Conservation (phyloP, 1,139 yeast genomes). For the Blastobotrys arbuscula region DNA sequence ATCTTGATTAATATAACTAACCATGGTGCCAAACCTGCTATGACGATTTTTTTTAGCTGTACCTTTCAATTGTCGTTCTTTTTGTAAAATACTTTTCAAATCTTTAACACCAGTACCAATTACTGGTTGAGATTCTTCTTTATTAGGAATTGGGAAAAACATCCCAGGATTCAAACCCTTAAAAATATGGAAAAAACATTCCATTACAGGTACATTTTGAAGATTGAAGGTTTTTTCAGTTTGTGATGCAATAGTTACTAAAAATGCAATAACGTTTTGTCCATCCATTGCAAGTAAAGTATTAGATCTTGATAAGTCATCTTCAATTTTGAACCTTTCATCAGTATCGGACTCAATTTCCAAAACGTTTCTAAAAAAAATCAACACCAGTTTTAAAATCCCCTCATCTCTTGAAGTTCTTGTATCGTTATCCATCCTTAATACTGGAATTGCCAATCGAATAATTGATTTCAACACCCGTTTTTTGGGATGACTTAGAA, state of each 20-base stretch:
- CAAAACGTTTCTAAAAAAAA: constrained; percentile 68
- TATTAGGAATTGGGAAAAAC: constrained; percentile 19
- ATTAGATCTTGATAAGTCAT: constrained; percentile 62
- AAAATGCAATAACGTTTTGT: constrained; percentile 66
- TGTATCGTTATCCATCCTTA: constrained; percentile 44
- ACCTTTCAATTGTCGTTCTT: constrained; percentile 52
- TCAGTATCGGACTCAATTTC: constrained; percentile 66
- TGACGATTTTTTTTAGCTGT: constrained; percentile 53
- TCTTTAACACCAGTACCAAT: constrained; percentile 13
- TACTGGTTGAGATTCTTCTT: constrained; percentile 1
- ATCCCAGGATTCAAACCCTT: constrained; percentile 48
- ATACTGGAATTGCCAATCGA: constrained; percentile 61
- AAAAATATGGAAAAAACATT: constrained; percentile 59
- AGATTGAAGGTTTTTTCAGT: constrained; percentile 60
- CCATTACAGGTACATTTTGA: constrained; percentile 62
- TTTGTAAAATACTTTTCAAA: constrained; percentile 49
- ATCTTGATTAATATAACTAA: constrained; percentile 59
- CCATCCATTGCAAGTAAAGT: constrained; percentile 53
- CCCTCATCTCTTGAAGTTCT: constrained; percentile 70
- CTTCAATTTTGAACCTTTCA: constrained; percentile 29
- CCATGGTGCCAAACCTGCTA: constrained; percentile 83
- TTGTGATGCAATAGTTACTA: constrained; percentile 63
- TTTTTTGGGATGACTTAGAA: constrained; percentile 56
- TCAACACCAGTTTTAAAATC: constrained; percentile 63
- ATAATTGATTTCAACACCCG: constrained; percentile 63